Percentiles rank a stretch among this genome's conserved stretches.
phyloP scores from a whole-genome alignment of 2,329 filamentous ascomycete genomes.

The Elsinoe australis region DNA sequence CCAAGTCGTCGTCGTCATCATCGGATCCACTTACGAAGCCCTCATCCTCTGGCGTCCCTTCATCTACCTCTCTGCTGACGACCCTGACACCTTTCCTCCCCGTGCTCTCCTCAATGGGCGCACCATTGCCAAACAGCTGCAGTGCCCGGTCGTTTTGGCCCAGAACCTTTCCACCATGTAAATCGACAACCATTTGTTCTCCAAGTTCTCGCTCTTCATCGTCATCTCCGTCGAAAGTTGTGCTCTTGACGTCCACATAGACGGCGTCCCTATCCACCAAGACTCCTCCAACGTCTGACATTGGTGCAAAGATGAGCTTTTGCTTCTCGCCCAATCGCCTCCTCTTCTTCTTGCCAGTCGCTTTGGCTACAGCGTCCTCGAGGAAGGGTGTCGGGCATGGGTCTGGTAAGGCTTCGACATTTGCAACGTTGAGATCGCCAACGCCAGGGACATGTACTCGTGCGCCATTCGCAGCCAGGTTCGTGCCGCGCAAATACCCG shows the following conservation, averaged over 20 bases:
- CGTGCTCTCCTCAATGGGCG: conserved; percentile 45
- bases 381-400: conserved; percentile 91
- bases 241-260: conserved; percentile 68
- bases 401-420: conserved; percentile 81
- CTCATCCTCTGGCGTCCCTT: conserved; percentile 43
- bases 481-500: conserved; percentile 88
- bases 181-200: conserved; percentile 84
- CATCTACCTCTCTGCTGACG: conserved; percentile 43
- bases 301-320: conserved; percentile 90
- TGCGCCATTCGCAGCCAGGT: conserved; percentile 78
- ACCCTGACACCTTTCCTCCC: conserved; percentile 48
- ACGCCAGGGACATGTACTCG: conserved; percentile 87
- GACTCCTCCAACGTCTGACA: conserved; percentile 94
- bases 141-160: conserved; percentile 77
- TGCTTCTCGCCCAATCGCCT: conserved; percentile 89
- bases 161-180: conserved; percentile 77
- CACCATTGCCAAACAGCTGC: conserved; percentile 74
- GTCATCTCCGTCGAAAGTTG: conserved; percentile 60
- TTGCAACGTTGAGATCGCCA: conserved; percentile 76
- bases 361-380: conserved; percentile 78
- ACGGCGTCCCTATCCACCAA: conserved; percentile 96
- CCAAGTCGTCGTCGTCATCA: conserved; percentile 47
- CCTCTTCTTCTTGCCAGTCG: conserved; percentile 70
- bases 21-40: conserved; percentile 42
- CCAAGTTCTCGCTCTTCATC: conserved; percentile 76